Conservation (phyloP, 148 eudicot species). For the Pouteria glomerata region DNA sequence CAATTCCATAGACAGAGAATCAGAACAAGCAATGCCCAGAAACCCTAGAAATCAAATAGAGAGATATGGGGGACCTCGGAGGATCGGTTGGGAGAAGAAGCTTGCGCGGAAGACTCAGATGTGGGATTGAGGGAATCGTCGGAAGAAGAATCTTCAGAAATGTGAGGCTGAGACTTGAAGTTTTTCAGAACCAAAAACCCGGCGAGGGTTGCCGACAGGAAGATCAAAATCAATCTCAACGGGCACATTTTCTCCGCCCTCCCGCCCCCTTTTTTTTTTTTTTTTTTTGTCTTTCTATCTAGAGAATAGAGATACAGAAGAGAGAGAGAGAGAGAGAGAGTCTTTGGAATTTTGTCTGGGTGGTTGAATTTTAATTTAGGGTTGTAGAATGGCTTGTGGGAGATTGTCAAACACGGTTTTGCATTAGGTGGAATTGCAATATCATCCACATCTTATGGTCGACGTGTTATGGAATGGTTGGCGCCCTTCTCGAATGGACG, state of each 20-base stretch:
- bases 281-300: constrained; percentile 1
- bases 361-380: too few species aligned
- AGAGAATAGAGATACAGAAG: neutral
- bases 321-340: neutral
- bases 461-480: too few species aligned
- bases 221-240: constrained; percentile 44
- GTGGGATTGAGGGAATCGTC: neutral
- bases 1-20: neutral
- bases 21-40: neutral
- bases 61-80: constrained; percentile 21
- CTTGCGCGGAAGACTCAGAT: constrained; percentile 19
- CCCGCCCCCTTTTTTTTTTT: too few species aligned
- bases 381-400: too few species aligned
- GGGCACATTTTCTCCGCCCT: constrained; percentile 39
- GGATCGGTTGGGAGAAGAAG: constrained; percentile 7
- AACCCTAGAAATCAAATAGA: constrained; percentile 1
- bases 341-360: too few species aligned
- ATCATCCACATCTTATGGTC: too few species aligned
- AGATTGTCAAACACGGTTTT: too few species aligned
- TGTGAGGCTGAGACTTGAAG: constrained; percentile 37
- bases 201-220: constrained; percentile 57
- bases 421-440: too few species aligned
- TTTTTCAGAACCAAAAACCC: constrained; percentile 45
- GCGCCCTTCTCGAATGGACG: too few species aligned
- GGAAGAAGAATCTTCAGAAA: constrained; percentile 10